Base-by-base conservation (phyloP, 306 rosid genomes). In the Styphnolobium japonicum region DNA sequence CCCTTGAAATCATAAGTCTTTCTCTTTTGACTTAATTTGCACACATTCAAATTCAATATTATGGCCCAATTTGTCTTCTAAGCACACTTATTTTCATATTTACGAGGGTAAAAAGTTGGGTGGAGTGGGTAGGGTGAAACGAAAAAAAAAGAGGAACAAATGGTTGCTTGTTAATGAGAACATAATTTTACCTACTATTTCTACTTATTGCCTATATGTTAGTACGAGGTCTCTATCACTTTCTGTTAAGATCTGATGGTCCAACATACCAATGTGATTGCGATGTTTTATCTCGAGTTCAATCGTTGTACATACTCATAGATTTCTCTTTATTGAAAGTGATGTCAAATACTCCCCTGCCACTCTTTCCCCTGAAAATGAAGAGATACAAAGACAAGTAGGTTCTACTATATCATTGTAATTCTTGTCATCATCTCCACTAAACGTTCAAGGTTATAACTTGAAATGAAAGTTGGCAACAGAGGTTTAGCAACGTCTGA, bases 201-300 rank as follows among this genome's bases (percentile, higher is more conserved):
- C 81, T 33, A 40, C 71, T 52, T 14, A 43, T 52, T 55, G 34
- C 61, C 84, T 33, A 39, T 53, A 33, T 66, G 71, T 33, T 4
- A 80, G 87, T 86, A 66, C 16, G 6, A 31, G 42, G 85, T 86
- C 85, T 27, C 19, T 19, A 19, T 86, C 83, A 53, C 22, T 61
- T 86, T 79, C 86, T 65, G 85, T 79, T 82, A 82, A 67, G 64
- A 43, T 69, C 80, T 71, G 82, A 79, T 22, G 75, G 76, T 71
- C 73, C 34, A 83, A 70, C 71, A 16, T 62, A 58, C 74, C 45
- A 49, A 7, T 14, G 73, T 36, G 85, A 86, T 19, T 29, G 45
- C 8, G 16, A 76, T 66, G 79, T 76, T 76, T 22, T 42, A 83
- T 49, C 87, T 29, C 58, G 19, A 58, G 39, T 71, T 23, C 18